Evolutionary conservation across 768 basidiomycete genomes (phyloP).

Genomic region (Roridomyces roridus): DNA sequence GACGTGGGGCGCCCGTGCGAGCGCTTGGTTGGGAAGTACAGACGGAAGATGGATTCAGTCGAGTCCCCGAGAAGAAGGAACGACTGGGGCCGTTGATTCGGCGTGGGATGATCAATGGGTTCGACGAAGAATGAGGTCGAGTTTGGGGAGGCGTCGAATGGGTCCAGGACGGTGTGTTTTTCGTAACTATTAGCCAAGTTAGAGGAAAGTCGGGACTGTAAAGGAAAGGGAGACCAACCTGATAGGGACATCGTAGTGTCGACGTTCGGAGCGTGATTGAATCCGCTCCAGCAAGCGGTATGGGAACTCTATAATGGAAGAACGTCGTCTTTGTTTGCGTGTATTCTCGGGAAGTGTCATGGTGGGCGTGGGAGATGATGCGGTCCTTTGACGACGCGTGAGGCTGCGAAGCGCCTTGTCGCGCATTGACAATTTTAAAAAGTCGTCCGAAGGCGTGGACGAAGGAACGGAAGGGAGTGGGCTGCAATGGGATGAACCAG

Average conservation of each 20-base stretch:
- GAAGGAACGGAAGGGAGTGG: slow-evolving; percentile 13
- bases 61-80: slow-evolving; percentile 37
- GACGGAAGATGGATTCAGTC: slow-evolving; percentile 19
- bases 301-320: slow-evolving; percentile 41
- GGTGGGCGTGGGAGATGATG: slow-evolving; percentile 1
- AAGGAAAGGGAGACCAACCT: slow-evolving; percentile 1
- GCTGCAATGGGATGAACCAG: slow-evolving; percentile 27
- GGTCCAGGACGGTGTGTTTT: slow-evolving; percentile 37
- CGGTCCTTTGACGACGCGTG: slow-evolving; percentile 13
- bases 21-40: slow-evolving; percentile 30
- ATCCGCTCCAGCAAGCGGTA: slow-evolving; percentile 43
- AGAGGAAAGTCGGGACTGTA: slow-evolving; percentile 3
- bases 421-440: slow-evolving; percentile 11
- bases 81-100: slow-evolving; percentile 7
- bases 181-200: slow-evolving; percentile 23
- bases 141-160: slow-evolving; percentile 45
- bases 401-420: slow-evolving; percentile 22
- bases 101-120: slow-evolving; percentile 35
- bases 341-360: slow-evolving; percentile 5
- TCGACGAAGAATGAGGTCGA: slow-evolving; percentile 54
- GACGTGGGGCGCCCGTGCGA: slow-evolving; percentile 36
- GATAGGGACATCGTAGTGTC: slow-evolving; percentile 1
- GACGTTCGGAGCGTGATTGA: slow-evolving; percentile 13
- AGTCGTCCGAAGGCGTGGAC: slow-evolving; percentile 4
- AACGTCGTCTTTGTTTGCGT: slow-evolving; percentile 30